Percentiles rank a stretch among this genome's conserved stretches.
phyloP scores from a whole-genome alignment of 306 rosid genomes.

The Dryas drummondii region DNA sequence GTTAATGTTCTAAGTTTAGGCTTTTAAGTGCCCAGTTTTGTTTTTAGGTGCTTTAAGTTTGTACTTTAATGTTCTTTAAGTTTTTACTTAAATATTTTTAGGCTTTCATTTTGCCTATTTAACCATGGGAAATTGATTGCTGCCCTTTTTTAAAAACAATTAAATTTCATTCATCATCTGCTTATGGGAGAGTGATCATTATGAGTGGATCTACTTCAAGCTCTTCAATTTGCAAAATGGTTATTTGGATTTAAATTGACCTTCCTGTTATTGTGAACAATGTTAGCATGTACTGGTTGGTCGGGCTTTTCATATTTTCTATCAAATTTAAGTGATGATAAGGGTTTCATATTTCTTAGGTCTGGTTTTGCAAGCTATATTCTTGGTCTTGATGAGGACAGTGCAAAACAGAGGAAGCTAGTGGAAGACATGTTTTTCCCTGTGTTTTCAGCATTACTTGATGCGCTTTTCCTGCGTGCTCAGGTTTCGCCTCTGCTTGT shows the following conservation, averaged over 20 bases:
- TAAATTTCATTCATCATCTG: background rate
- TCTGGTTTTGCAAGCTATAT: conserved; percentile 79
- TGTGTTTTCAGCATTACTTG: conserved; percentile 77
- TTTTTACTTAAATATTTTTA: background rate
- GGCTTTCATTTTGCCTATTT: background rate
- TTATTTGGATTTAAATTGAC: conserved; percentile 5
- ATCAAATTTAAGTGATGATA: conserved; percentile 9
- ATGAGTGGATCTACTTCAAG: background rate
- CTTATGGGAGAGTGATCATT: background rate
- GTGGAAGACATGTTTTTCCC: conserved; percentile 69
- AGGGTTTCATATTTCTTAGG: conserved; percentile 52
- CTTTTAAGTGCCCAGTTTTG: background rate
- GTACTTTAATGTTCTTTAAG: background rate
- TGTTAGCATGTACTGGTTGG: background rate
- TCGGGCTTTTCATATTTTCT: background rate
- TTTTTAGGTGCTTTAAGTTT: background rate
- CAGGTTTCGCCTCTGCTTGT: conserved; percentile 59
- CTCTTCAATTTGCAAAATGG: background rate
- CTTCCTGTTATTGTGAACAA: background rate
- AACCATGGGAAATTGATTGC: background rate
- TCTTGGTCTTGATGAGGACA: conserved; percentile 74
- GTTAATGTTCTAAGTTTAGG: background rate
- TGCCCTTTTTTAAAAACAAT: background rate
- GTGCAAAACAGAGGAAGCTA: conserved; percentile 49
- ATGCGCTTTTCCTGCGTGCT: conserved; percentile 75